A percentile compares a stretch with the other conserved stretches of the same genome.
Evolutionary conservation across 768 basidiomycete genomes (phyloP).

Genomic region (Boletellus emodensis): DNA sequence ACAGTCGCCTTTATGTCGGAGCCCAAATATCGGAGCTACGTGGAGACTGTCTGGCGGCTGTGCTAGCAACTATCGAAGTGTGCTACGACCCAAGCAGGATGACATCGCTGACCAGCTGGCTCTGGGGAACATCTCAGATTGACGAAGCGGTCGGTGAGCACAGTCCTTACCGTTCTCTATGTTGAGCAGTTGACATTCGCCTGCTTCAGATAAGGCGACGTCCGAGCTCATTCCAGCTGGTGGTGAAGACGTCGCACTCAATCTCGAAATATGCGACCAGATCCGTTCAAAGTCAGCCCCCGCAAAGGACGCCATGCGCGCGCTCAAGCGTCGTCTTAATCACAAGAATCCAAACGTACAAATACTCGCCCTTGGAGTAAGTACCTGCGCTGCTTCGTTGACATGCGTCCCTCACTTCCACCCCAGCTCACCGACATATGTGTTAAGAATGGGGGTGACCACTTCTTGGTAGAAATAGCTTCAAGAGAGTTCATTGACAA

Average conservation of each 20-base stretch:
- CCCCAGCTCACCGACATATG: slow-evolving; percentile 83
- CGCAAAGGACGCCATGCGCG: slow-evolving; percentile 84
- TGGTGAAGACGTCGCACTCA: slow-evolving; percentile 85
- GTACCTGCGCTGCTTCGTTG: slow-evolving; percentile 29
- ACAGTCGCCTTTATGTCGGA: slow-evolving; percentile 12
- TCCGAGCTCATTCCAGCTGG: slow-evolving; percentile 82
- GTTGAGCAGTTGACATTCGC: slow-evolving; percentile 9
- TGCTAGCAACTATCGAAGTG: slow-evolving; percentile 3
- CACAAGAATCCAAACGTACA: slow-evolving; percentile 98
- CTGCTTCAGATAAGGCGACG: slow-evolving; percentile 83
- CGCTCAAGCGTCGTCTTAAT: slow-evolving; percentile 79
- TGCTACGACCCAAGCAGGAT: slow-evolving; percentile 33
- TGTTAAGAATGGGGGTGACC: slow-evolving; percentile 96
- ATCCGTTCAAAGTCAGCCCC: slow-evolving; percentile 87
- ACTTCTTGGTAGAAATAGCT: slow-evolving; percentile 78
- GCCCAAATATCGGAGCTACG: slow-evolving; percentile 17
- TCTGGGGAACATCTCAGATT: slow-evolving; percentile 81
- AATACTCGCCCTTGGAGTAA: slow-evolving; percentile 76
- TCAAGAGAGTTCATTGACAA: slow-evolving; percentile 94
- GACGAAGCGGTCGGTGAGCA: slow-evolving; percentile 76
- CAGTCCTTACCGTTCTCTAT: not conserved
- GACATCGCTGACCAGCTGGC: slow-evolving; percentile 61
- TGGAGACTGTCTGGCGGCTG: slow-evolving; percentile 14
- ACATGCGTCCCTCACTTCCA: slow-evolving; percentile 2
- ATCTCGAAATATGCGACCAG: slow-evolving; percentile 95